phyloP scores from a whole-genome alignment of 2,329 filamentous ascomycete species.

The Xylariaceae sp. region DNA sequence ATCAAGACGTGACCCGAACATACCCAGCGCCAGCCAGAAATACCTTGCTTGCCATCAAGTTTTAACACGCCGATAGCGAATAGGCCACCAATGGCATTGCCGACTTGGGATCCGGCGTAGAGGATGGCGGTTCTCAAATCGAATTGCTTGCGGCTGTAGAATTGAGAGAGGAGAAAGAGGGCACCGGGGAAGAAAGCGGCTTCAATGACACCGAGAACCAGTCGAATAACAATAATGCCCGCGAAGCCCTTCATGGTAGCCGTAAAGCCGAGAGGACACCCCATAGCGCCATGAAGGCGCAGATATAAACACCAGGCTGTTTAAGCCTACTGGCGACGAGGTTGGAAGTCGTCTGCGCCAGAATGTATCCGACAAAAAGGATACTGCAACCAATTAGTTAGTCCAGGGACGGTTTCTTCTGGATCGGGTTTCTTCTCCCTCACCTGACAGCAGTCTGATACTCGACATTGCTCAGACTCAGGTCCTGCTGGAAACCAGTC shows the following conservation, averaged over 20 bases:
- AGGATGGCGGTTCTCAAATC: slow-evolving; percentile 33
- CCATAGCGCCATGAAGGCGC: slow-evolving; percentile 47
- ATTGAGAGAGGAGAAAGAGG: slow-evolving; percentile 36
- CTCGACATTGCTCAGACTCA: slow-evolving; percentile 28
- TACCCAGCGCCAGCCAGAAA: slow-evolving; percentile 29
- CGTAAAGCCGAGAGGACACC: slow-evolving; percentile 46
- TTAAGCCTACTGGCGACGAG: slow-evolving; percentile 32
- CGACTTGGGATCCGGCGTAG: slow-evolving; percentile 30
- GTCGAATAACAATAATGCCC: slow-evolving; percentile 42
- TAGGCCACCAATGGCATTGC: slow-evolving; percentile 35
- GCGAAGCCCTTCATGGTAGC: slow-evolving; percentile 44
- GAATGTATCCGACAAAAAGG: slow-evolving; percentile 33
- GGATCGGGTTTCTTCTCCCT: too few species aligned
- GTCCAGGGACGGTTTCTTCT: too few species aligned
- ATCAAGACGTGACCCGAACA: not conserved
- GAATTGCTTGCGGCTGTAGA: slow-evolving; percentile 38
- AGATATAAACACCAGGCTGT: slow-evolving; percentile 48
- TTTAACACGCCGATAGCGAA: slow-evolving; percentile 32
- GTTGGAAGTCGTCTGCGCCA: slow-evolving; percentile 36
- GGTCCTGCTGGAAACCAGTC: slow-evolving; percentile 29
- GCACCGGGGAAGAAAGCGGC: slow-evolving; percentile 51
- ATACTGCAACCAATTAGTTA: slow-evolving; percentile 9
- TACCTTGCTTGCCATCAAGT: slow-evolving; percentile 22
- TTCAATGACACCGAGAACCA: slow-evolving; percentile 51
- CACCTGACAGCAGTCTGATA: slow-evolving; percentile 33